Conservation (phyloP, 331 rosid genomes). For the Saraca asoca region DNA sequence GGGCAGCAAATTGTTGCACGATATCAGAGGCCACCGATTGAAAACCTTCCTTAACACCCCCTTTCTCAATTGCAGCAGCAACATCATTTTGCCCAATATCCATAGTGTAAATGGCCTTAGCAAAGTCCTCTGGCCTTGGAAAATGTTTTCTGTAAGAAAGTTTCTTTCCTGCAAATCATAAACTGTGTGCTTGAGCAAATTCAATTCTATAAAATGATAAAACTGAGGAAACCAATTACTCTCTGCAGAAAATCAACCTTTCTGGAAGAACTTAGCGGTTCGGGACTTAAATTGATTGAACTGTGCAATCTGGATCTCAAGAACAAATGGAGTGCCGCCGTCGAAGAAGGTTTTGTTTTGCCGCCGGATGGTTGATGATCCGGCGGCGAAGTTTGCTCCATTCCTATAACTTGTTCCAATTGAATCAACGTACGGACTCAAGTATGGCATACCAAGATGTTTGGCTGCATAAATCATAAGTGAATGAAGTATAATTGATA, state of each 20-base stretch:
- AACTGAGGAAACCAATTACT: too few species aligned
- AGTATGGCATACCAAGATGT: slow-evolving; percentile 50
- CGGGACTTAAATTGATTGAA: slow-evolving; percentile 66
- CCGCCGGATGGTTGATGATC: slow-evolving; percentile 66
- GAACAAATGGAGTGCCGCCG: slow-evolving; percentile 65
- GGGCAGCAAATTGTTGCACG: slow-evolving; percentile 47
- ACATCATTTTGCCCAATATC: slow-evolving; percentile 91
- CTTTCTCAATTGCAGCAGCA: slow-evolving; percentile 48
- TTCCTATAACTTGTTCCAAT: slow-evolving; percentile 64
- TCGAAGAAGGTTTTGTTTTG: slow-evolving; percentile 58
- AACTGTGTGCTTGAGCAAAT: not conserved
- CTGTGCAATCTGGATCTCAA: slow-evolving; percentile 66
- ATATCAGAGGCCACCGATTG: slow-evolving; percentile 46
- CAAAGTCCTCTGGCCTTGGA: slow-evolving; percentile 67
- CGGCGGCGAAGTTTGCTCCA: slow-evolving; percentile 88
- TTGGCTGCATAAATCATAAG: slow-evolving; percentile 52
- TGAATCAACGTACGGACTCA: slow-evolving; percentile 73
- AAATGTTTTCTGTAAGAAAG: slow-evolving; percentile 34
- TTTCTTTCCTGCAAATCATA: slow-evolving; percentile 36
- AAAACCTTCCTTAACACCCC: slow-evolving; percentile 44
- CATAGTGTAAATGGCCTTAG: slow-evolving; percentile 65
- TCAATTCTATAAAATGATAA: not conserved
- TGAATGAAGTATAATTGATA: too few species aligned
- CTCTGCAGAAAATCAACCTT: slow-evolving; percentile 53
- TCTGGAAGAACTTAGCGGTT: slow-evolving; percentile 43